Conservation (phyloP, 2,329 filamentous ascomycete genomes). For the Penicillium frequentans region DNA sequence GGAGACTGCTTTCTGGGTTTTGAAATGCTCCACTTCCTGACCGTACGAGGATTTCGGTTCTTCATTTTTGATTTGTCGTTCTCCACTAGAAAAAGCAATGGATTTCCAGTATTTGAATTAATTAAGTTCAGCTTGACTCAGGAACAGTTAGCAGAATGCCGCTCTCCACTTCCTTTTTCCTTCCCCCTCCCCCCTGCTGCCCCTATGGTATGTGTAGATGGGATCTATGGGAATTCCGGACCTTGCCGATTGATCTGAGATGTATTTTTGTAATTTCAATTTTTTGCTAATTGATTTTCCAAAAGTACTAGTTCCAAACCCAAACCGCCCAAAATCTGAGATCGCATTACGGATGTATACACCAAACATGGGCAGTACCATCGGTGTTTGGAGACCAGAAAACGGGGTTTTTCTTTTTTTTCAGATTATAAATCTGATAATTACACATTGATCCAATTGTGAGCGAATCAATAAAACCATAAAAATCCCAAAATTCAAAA, state of each 20-base stretch:
- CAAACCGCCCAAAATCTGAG: constrained; percentile 1
- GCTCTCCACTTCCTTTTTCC: constrained; percentile 12
- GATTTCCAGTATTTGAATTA: constrained; percentile 18
- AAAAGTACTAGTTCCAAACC: background rate
- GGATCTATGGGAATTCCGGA: background rate
- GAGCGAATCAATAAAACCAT: background rate
- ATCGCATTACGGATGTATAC: constrained; percentile 3
- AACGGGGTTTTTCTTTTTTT: background rate
- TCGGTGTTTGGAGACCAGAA: background rate
- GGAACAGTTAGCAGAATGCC: constrained; percentile 18
- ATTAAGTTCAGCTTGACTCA: constrained; percentile 25
- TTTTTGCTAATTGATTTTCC: background rate
- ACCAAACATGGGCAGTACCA: background rate
- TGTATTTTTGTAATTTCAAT: background rate
- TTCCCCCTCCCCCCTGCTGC: background rate
- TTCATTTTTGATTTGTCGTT: background rate
- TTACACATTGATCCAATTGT: background rate
- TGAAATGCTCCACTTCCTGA: constrained; percentile 8
- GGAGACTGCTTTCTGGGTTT: background rate
- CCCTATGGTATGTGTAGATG: constrained; percentile 7
- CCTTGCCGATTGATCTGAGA: constrained; percentile 1
- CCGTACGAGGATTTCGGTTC: background rate
- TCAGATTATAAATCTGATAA: background rate
- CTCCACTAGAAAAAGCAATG: constrained; percentile 12
- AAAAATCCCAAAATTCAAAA: background rate